Conservation (phyloP, 345 rosid genomes). For the Lepidium didymum region DNA sequence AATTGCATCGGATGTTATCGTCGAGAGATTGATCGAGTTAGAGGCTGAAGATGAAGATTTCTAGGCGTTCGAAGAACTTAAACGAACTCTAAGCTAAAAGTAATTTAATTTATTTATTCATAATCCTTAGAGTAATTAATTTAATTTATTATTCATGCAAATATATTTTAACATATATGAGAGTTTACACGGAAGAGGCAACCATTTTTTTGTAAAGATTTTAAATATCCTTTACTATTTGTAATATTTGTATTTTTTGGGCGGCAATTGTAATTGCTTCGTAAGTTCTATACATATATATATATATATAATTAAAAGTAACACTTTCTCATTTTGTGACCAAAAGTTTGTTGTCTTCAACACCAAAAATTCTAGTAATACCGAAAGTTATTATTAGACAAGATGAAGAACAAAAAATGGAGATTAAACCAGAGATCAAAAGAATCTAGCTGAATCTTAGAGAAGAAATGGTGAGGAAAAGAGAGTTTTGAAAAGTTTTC, state of each 20-base stretch:
- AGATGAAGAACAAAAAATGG: no score
- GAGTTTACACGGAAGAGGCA: conserved; percentile 11
- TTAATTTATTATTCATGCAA: conserved; percentile 23
- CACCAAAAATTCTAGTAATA: background rate
- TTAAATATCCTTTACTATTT: background rate
- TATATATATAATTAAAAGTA: background rate
- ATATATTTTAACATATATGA: background rate
- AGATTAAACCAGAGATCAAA: no score
- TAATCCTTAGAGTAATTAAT: background rate
- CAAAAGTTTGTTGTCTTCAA: background rate
- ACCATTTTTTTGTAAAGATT: background rate
- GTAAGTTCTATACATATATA: background rate
- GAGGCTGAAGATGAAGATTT: conserved; percentile 27
- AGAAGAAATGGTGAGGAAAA: no score
- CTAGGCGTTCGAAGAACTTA: background rate
- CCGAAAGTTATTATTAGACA: background rate
- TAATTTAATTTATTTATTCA: background rate
- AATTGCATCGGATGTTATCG: conserved; percentile 48
- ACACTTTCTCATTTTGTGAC: background rate
- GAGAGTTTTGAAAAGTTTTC: no score
- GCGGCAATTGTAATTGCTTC: background rate
- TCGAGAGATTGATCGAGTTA: conserved; percentile 47
- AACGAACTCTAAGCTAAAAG: background rate
- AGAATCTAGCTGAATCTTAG: no score
- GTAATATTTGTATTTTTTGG: background rate